Base-by-base conservation (phyloP, 257 asterid species). In the Echium plantagineum region DNA sequence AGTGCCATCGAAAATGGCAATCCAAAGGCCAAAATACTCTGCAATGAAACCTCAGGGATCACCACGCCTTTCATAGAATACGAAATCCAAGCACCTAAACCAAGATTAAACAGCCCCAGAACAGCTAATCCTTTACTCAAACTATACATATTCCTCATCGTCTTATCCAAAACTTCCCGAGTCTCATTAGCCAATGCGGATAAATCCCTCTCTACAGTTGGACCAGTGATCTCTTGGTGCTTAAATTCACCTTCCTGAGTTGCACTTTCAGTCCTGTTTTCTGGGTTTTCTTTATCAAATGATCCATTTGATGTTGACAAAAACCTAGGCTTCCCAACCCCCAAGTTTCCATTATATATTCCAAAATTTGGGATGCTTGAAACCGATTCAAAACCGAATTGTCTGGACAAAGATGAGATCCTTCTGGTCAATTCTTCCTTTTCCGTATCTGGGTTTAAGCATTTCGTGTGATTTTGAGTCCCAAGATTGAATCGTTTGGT, bases 171-270 rank as follows among this genome's bases (percentile, higher is more conserved):
- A 46, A 81, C 95, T 8, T 77, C 74, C 1, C 98, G 85, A 2
- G 90, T 91, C 71, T 91, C 98, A 55, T 85, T 84, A 58, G 94
- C 98, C 32, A 91, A 74, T 6, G 87, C 78, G 3, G 98, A 81
- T 24, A 81, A 49, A 54, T 91, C 98, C 10, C 95, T 82, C 17
- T 91, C 98, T 59, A 91, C 98, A 1, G 98, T 88, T 0, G 98
- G 96, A 3, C 98, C 96, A 9, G 94, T 84, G 80, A 91, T 91
- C 64, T 91, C 96, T 62, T 91, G 96, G 89, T 91, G 94, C 93
- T 79, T 75, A 30, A 82, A 74, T 74, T 85, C 94, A 26, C 69
- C 80, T 63, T 55, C 63, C 24, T 71, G 75, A 72, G 75, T 73
- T n/a, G 80, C 81, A 57, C 74, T 52, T 21, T 78, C 80, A 10